phyloP scores from a whole-genome alignment of 768 basidiomycete species.

The Tylopilus plumbeoviolaceoides region DNA sequence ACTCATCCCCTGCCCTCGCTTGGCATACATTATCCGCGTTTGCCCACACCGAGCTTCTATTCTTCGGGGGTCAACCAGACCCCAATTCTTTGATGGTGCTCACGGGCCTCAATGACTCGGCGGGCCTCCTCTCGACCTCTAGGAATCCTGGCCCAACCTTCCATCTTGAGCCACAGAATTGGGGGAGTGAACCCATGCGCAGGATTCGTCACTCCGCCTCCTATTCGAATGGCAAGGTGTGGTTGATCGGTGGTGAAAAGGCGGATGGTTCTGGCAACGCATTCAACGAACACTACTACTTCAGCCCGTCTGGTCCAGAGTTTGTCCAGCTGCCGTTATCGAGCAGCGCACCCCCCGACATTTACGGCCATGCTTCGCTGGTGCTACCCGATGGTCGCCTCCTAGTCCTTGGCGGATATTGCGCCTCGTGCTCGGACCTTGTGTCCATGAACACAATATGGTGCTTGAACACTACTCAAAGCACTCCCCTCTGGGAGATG shows the following conservation, averaged over 20 bases:
- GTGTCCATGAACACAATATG: constrained; percentile 59
- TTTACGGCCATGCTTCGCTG: constrained; percentile 70
- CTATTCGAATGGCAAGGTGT: constrained; percentile 50
- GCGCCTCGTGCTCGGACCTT: constrained; percentile 41
- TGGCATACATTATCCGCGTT: constrained; percentile 79
- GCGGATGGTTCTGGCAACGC: constrained; percentile 71
- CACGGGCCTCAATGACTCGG: constrained; percentile 57
- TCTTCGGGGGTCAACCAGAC: constrained; percentile 77
- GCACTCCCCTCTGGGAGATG: constrained; percentile 46
- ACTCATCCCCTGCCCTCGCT: constrained; percentile 56
- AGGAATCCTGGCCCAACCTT: constrained; percentile 40
- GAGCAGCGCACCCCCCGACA: constrained; percentile 52
- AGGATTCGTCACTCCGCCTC: constrained; percentile 73
- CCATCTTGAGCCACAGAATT: constrained; percentile 43
- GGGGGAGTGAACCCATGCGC: constrained; percentile 66
- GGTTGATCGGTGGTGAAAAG: constrained; percentile 74
- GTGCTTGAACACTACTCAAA: constrained; percentile 54
- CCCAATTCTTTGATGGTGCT: constrained; percentile 51
- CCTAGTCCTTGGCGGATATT: constrained; percentile 73
- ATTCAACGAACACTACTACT: constrained; percentile 63
- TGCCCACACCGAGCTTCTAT: constrained; percentile 48
- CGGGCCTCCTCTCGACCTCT: constrained; percentile 48
- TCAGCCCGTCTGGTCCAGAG: constrained; percentile 43
- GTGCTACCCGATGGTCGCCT: constrained; percentile 67
- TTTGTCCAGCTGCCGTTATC: constrained; percentile 56